These are phyloP conservation scores for Mytilinidion resinicola DNA, from an alignment of 495 filamentous ascomycete species.

Conservation along the genomic window DNA sequence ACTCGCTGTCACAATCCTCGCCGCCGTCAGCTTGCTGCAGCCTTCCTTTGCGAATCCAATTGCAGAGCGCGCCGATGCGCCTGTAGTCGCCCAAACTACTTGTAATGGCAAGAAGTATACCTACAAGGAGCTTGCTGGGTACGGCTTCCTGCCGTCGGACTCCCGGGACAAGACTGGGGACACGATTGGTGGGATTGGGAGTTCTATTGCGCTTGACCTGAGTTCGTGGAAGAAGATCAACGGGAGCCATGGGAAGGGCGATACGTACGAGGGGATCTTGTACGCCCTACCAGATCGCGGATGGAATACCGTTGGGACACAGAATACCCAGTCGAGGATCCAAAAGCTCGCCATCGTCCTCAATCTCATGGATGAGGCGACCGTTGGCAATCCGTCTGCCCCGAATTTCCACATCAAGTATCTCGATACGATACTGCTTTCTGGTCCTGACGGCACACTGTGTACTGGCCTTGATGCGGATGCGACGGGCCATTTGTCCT, in stretches of 20 bases:
- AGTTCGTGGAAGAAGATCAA: conserved; percentile 54
- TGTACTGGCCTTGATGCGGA: conserved; percentile 69
- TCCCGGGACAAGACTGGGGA: conserved; percentile 66
- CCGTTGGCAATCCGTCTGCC: conserved; percentile 48
- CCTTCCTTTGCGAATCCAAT: conserved; percentile 5
- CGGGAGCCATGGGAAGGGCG: conserved; percentile 26
- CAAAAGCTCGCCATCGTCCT: conserved; percentile 60
- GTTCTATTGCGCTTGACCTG: conserved; percentile 58
- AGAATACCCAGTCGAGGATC: conserved; percentile 66
- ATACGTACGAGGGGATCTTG: conserved; percentile 56
- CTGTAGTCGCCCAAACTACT: conserved; percentile 46
- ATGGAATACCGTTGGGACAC: conserved; percentile 71
- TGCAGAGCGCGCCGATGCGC: neutral
- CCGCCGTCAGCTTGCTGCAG: conserved; percentile 1
- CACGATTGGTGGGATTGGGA: conserved; percentile 64
- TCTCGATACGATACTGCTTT: conserved; percentile 60
- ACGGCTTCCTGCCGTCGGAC: conserved; percentile 55
- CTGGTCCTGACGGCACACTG: conserved; percentile 60
- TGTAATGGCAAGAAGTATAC: conserved; percentile 61
- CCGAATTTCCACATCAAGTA: conserved; percentile 65
- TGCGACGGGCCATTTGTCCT: conserved; percentile 45
- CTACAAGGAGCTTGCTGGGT: conserved; percentile 67
- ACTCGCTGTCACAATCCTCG: neutral
- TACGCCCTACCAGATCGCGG: conserved; percentile 68
- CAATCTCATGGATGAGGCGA: conserved; percentile 49